Evolutionary conservation across 1,139 yeast genomes (phyloP), one percentile per base, ranked within the genome.

Genomic region (Pichia sp.): DNA sequence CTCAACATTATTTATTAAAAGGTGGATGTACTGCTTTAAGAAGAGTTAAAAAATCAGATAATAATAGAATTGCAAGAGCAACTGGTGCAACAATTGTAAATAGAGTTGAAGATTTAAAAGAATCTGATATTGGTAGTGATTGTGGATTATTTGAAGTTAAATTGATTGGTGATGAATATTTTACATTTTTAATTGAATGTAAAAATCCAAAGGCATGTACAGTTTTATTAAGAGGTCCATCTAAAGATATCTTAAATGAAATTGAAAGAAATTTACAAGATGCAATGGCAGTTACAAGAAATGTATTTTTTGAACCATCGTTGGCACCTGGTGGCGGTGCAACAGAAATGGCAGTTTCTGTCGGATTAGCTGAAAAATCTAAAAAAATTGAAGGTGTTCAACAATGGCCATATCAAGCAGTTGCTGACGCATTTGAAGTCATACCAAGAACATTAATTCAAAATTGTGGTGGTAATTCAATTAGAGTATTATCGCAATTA

Each of bases 321-420:
- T 76, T 92, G 63, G 77, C 96, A 2, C 99, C 99, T 45, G 99
- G 99, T 59, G 99, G 98, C 51, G 98, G 99, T 63, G 98, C 99
- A 45, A 92, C 97, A 28, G 99, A 92, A 70, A 92, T 94, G 97
- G 98, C 98, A 1, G 90, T 94, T 45, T 78, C 94, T 56, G 97
- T 92, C 33, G 81, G 78, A 57, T 76, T 92, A 53, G 78, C 96
- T 10, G 97, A 92, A 66, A 84, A 81, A 71, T 97, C 97, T 44
- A 90, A 90, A 70, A 76, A 81, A 46, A 81, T 94, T 58, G 97
- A 89, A 68, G 98, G 98, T 51, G 85, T 92, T 51, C 90, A 88
- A 50, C 98, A 94, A 70, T 90, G 96, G 95, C 98, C 98, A 46
- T 94, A 92, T 71, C 95, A 88, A 69, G 97, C 98, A 5, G 97